A percentile compares a stretch with the other conserved stretches of the same genome.
Evolutionary conservation across 1,284 basidiomycete genomes (phyloP).

Genomic region (Cryptococcus sp.): DNA sequence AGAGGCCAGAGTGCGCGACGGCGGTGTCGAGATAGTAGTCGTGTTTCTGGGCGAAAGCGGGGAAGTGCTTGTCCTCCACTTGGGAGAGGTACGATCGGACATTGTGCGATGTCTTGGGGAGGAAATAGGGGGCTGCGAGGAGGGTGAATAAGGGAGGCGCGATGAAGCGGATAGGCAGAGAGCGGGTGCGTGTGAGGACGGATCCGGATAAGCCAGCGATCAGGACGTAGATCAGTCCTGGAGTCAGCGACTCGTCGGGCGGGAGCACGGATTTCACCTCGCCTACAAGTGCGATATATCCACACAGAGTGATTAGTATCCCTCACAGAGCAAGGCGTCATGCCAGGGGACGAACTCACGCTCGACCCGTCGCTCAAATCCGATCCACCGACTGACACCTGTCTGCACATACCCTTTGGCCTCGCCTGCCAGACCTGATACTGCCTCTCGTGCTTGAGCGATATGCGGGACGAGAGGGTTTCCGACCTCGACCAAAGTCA

Average conservation of each 20-base stretch:
- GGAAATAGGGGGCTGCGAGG: slow-evolving; percentile 71
- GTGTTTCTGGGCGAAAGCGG: slow-evolving; percentile 68
- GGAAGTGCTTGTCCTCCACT: slow-evolving; percentile 72
- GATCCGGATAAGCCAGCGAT: slow-evolving; percentile 83
- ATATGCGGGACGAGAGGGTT: slow-evolving; percentile 73
- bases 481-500: slow-evolving; percentile 70
- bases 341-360: slow-evolving; percentile 67
- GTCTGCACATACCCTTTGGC: slow-evolving; percentile 67
- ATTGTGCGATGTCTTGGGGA: slow-evolving; percentile 74
- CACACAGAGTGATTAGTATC: neutral
- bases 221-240: slow-evolving; percentile 82
- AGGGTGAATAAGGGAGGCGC: slow-evolving; percentile 71
- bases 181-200: slow-evolving; percentile 76
- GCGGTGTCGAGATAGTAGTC: slow-evolving; percentile 67
- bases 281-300: slow-evolving; percentile 54
- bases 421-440: slow-evolving; percentile 61
- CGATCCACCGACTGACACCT: slow-evolving; percentile 75
- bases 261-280: slow-evolving; percentile 79
- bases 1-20: slow-evolving; percentile 62
- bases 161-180: slow-evolving; percentile 64
- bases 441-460: slow-evolving; percentile 64
- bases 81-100: slow-evolving; percentile 65
- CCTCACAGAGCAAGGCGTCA: neutral
- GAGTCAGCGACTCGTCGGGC: slow-evolving; percentile 76
- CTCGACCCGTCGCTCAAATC: slow-evolving; percentile 76